Evolutionary conservation across 495 filamentous ascomycete species (phyloP).

Genomic region (Podospora sp.): DNA sequence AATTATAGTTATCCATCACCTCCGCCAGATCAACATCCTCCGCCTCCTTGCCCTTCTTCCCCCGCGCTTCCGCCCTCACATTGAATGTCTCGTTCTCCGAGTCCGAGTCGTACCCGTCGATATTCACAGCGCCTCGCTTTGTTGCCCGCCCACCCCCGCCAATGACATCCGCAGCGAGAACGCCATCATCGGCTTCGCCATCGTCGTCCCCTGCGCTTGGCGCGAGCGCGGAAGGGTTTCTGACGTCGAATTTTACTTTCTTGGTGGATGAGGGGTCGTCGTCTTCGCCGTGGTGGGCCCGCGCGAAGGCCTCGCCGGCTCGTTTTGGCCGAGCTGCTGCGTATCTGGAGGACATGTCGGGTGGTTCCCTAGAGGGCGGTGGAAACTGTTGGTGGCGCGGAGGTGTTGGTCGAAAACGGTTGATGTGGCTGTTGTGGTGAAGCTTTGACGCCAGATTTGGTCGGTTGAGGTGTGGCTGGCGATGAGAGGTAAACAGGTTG

Average conservation of each 20-base stretch:
- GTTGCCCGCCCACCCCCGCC: conserved; percentile 74
- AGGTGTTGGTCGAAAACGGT: neutral
- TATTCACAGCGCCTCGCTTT: conserved; percentile 89
- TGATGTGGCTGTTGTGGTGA: neutral
- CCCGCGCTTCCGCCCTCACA: conserved; percentile 62
- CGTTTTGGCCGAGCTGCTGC: conserved; percentile 77
- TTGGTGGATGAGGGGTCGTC: conserved; percentile 58
- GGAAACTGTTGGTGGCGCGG: neutral
- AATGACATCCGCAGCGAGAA: conserved; percentile 90
- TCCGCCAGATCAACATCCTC: conserved; percentile 47
- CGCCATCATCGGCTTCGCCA: conserved; percentile 70
- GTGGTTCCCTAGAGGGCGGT: neutral
- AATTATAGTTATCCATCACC: conserved; percentile 48
- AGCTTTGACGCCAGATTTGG: conserved; percentile 22
- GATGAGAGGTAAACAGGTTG: neutral
- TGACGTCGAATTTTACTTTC: conserved; percentile 90
- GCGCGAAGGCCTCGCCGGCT: conserved; percentile 75
- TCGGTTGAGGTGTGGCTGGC: conserved; percentile 4
- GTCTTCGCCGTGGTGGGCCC: conserved; percentile 65
- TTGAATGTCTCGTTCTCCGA: conserved; percentile 90
- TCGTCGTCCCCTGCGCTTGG: conserved; percentile 70
- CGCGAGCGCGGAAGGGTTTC: conserved; percentile 89
- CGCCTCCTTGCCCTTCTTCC: conserved; percentile 45
- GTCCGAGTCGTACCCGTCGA: conserved; percentile 96
- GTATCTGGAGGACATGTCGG: conserved; percentile 62